phyloP scores from a whole-genome alignment of 2,329 filamentous ascomycete species.

The Colletotrichum sp. region DNA sequence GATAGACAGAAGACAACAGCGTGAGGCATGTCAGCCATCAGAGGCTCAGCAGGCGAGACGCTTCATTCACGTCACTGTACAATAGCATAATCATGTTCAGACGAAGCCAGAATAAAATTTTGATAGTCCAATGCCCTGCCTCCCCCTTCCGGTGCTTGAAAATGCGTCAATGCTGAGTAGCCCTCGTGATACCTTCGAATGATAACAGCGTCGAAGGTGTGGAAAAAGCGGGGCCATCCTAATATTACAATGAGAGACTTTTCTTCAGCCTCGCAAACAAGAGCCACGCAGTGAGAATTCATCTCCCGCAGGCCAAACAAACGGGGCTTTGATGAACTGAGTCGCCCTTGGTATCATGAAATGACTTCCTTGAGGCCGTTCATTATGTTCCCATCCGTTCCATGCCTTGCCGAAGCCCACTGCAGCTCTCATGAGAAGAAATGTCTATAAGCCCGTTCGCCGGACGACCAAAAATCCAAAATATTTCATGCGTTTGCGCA shows the following conservation, averaged over 20 bases:
- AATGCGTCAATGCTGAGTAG: not conserved
- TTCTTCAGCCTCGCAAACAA: not conserved
- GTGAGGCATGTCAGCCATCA: not conserved
- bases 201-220: not conserved
- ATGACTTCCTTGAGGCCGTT: conserved; percentile 7
- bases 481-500: not conserved
- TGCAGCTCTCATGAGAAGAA: not conserved
- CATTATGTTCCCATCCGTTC: not conserved
- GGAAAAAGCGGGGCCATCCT: not conserved
- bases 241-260: conserved; percentile 17
- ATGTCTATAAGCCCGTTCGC: conserved; percentile 10
- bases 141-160: not conserved
- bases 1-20: not conserved
- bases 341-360: not conserved
- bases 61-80: conserved; percentile 9
- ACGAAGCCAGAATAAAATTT: conserved; percentile 14
- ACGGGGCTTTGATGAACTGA: not conserved
- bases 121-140: not conserved
- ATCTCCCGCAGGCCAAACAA: not conserved
- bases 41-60: not conserved
- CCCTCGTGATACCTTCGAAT: not conserved
- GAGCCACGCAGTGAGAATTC: not conserved
- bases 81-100: conserved; percentile 16
- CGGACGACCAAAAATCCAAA: not conserved
- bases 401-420: conserved; percentile 4